Percentiles rank a stretch among this genome's conserved stretches.
Evolutionary conservation across 495 filamentous ascomycete species (phyloP).

Genomic region (Chaetomium tenue): DNA sequence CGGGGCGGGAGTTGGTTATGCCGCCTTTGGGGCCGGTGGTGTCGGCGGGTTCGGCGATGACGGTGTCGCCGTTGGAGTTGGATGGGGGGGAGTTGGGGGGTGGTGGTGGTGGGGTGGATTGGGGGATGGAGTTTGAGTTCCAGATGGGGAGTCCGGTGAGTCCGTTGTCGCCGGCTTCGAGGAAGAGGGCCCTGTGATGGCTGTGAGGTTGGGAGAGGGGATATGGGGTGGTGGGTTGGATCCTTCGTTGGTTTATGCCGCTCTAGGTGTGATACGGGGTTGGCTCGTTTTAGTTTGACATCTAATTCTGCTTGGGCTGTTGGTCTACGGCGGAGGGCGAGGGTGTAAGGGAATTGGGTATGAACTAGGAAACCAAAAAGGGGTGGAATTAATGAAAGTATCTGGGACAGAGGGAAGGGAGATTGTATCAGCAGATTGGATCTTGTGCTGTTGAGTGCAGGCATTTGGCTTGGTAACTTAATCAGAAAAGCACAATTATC

Average conservation of each 20-base stretch:
- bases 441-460: not conserved
- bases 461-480: conserved; percentile 4
- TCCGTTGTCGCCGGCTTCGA: conserved; percentile 15
- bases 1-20: not conserved
- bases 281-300: not conserved
- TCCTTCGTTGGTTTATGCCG: not conserved
- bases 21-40: not conserved
- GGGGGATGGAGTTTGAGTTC: conserved; percentile 20
- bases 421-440: not conserved
- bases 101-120: conserved; percentile 5
- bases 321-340: not conserved
- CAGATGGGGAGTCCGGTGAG: conserved; percentile 23
- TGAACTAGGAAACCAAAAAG: not conserved
- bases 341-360: not conserved
- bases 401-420: not conserved
- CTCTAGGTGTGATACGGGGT: not conserved
- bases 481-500: not conserved
- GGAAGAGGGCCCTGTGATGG: not conserved
- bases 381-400: not conserved
- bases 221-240: not conserved
- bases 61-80: conserved; percentile 16
- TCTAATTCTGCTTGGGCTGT: not conserved
- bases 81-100: not conserved
- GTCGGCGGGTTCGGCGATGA: not conserved
- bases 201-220: not conserved